Percentiles rank a stretch among this genome's conserved stretches.
Conservation (phyloP, 2,329 filamentous ascomycete genomes). For the Huntiella omanensis region DNA sequence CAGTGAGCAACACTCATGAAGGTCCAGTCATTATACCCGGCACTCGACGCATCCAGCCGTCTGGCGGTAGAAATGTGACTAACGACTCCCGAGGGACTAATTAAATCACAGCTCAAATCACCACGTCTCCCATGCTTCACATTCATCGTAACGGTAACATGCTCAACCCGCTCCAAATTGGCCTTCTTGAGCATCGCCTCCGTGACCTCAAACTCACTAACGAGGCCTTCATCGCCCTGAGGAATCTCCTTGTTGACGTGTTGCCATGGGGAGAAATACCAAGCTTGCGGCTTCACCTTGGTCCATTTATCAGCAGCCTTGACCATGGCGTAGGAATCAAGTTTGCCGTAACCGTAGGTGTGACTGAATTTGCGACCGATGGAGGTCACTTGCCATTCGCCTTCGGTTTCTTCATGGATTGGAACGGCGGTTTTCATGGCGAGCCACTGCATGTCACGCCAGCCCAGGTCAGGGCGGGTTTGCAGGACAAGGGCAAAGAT, state of each 20-base stretch:
- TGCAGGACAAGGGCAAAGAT: conserved; percentile 79
- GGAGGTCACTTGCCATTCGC: conserved; percentile 64
- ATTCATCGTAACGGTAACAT: conserved; percentile 97
- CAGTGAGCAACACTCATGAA: conserved; percentile 98
- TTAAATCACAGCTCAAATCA: conserved; percentile 79
- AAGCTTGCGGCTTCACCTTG: conserved; percentile 83
- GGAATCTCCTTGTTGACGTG: conserved; percentile 75
- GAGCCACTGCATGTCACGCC: conserved; percentile 90
- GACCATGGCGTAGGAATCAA: conserved; percentile 73
- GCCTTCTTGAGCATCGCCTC: conserved; percentile 59
- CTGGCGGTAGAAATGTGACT: conserved; percentile 70
- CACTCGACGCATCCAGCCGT: conserved; percentile 41
- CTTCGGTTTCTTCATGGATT: conserved; percentile 45
- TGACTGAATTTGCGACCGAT: conserved; percentile 82
- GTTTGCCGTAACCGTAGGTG: conserved; percentile 86
- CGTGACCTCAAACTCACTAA: conserved; percentile 67
- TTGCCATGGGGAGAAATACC: conserved; percentile 86
- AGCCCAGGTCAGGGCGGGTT: conserved; percentile 68
- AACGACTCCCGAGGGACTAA: conserved; percentile 62
- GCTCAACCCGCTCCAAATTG: conserved; percentile 75
- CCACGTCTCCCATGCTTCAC: conserved; percentile 71
- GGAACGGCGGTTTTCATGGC: conserved; percentile 69
- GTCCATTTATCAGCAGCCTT: conserved; percentile 72
- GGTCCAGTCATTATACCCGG: conserved; percentile 85
- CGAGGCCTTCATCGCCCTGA: conserved; percentile 62